Evolutionary conservation across 768 basidiomycete species (phyloP).

Genomic region (Xanthoconium stramineum): DNA sequence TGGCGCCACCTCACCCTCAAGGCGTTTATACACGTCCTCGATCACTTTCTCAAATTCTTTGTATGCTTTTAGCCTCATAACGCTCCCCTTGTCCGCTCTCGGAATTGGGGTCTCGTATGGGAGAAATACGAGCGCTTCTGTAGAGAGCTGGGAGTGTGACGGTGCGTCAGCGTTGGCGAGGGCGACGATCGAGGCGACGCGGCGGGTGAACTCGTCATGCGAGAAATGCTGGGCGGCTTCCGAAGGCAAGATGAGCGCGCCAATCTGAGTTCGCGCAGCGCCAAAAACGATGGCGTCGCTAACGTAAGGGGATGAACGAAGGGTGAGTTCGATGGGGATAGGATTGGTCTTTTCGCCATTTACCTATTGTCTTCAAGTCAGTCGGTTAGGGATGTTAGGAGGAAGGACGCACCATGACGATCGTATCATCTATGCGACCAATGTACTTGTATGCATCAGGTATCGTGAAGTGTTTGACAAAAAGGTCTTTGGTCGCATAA

Average conservation of each 20-base stretch:
- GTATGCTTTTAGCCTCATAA: conserved; percentile 49
- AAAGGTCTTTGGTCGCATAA: conserved; percentile 55
- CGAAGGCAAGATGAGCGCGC: conserved; percentile 49
- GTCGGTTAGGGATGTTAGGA: not conserved
- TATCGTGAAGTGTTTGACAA: conserved; percentile 45
- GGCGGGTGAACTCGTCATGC: conserved; percentile 31
- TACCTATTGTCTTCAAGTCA: conserved; percentile 22
- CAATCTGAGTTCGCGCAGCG: conserved; percentile 44
- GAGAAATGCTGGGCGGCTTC: conserved; percentile 33
- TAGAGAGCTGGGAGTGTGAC: conserved; percentile 47
- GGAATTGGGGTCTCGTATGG: conserved; percentile 48
- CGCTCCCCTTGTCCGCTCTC: conserved; percentile 49
- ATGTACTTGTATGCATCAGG: conserved; percentile 43
- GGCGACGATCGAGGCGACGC: conserved; percentile 41
- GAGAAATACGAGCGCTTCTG: conserved; percentile 46
- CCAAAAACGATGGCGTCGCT: conserved; percentile 56
- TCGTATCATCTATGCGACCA: conserved; percentile 55
- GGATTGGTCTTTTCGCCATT: conserved; percentile 39
- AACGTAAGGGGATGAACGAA: conserved; percentile 46
- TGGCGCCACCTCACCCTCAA: conserved; percentile 38
- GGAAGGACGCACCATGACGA: conserved; percentile 32
- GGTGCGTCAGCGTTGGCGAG: conserved; percentile 52
- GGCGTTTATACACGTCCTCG: conserved; percentile 36
- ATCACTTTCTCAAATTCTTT: conserved; percentile 47
- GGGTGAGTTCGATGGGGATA: conserved; percentile 2